Evolutionary conservation across 148 eudicot genomes (phyloP), one percentile per base, ranked within the genome.

Genomic region (Camellia japonica): DNA sequence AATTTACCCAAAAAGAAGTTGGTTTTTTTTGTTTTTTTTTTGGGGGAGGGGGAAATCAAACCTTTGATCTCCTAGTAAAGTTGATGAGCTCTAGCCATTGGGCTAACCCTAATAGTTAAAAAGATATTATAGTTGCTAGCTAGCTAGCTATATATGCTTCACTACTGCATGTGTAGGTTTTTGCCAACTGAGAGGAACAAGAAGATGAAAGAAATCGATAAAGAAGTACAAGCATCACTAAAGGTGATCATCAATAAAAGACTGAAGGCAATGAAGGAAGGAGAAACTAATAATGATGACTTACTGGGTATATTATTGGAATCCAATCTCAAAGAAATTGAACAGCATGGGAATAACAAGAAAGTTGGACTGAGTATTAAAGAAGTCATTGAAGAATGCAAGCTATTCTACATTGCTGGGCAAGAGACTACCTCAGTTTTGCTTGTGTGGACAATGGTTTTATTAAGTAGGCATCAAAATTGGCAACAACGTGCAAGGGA

Each of bases 101-200:
- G 38, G 38, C 38, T 30, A 30, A 30, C 38, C 38, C 38, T 30
- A 30, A 30, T 30, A 30, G 38, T 30, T 30, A 30, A 30, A 30
- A 30, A 30, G 38, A 30, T 30, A 30, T 30, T 1, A 30, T 30
- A 30, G 1, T 30, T 30, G 38, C 38, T 30, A 30, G 38, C 38
- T 30, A 30, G 38, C 38, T 30, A 30, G 38, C 38, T 30, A 30
- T 1, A 30, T 30, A 30, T 30, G 38, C 38, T 30, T 30, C 38
- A 30, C 38, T 30, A 30, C 38, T 30, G 38, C 38, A 30, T 14
- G 42, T 30, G 18, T n/a, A 79, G 81, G 65, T 80, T 80, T 62
- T 19, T 80, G 72, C 82, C 82, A 52, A 80, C 82, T 16, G 73
- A 80, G 78, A 80, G 19, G 68, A 80, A 80, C 82, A 80, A 64